phyloP scores from a whole-genome alignment of 768 basidiomycete species.

The Holtermanniella nyarrowii region DNA sequence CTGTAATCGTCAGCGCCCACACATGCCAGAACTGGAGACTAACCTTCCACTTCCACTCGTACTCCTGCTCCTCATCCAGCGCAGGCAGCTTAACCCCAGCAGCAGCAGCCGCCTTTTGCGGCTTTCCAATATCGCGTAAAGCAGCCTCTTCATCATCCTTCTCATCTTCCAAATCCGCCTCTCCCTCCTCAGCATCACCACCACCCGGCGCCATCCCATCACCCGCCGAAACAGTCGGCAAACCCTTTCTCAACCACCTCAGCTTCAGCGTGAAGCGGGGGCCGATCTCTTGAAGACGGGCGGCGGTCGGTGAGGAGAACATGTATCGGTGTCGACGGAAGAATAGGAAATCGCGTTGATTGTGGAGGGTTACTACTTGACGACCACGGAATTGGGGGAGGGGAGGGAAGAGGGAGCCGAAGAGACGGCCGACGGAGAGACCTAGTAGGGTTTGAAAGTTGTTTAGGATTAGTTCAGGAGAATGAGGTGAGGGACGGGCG shows the following conservation, averaged over 20 bases:
- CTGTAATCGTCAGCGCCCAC: conserved; percentile 44
- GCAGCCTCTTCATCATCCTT: conserved; percentile 19
- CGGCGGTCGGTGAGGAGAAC: conserved; percentile 81
- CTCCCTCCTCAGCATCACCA: conserved; percentile 33
- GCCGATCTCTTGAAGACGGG: conserved; percentile 91
- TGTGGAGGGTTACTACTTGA: conserved; percentile 94
- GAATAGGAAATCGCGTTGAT: conserved; percentile 95
- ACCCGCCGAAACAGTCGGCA: conserved; percentile 58
- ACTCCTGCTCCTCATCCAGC: conserved; percentile 38
- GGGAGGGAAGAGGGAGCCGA: conserved; percentile 92
- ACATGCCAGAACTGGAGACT: conserved; percentile 19
- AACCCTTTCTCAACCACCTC: conserved; percentile 73
- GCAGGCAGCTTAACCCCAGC: conserved; percentile 26
- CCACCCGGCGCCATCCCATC: conserved; percentile 36
- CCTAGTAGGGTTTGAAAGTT: conserved; percentile 89
- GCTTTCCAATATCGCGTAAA: conserved; percentile 32
- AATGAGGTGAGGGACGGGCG: conserved; percentile 80
- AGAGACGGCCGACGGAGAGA: conserved; percentile 84
- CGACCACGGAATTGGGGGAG: conserved; percentile 89
- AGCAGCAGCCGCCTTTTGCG: conserved; percentile 12
- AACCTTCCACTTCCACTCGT: conserved; percentile 41
- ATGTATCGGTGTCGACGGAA: conserved; percentile 93
- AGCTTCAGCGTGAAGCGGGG: conserved; percentile 94
- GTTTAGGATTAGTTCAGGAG: conserved; percentile 80
- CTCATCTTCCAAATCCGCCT: conserved; percentile 19